Evolutionary conservation across 768 basidiomycete genomes (phyloP), one percentile per base, ranked within the genome.

Genomic region (Lyophyllum decastes): DNA sequence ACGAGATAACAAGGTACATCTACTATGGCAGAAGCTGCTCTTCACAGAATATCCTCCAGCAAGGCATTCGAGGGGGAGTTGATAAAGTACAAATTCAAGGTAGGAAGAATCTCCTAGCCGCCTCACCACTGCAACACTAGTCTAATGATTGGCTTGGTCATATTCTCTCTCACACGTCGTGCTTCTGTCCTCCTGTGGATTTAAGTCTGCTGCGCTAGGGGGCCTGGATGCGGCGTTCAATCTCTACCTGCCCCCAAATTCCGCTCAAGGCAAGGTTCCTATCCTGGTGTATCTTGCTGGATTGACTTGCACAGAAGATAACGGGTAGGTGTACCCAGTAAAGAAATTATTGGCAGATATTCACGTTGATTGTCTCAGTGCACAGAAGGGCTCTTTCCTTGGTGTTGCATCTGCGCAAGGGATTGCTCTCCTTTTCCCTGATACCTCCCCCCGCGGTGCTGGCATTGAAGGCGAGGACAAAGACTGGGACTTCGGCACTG

Each of bases 381-480:
- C 96, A 1, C 93, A 95, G 73, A 98, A 99, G 72, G 95, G 94
- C n/a, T 84, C 83, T 11, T 96, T 98, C 75, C 75, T 98, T 38
- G 81, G 85, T n/a, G 85, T 89, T 40, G 96, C 96, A 1, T 84
- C 94, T 4, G 78, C 84, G 19, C 87, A 96, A 65, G 88, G 90
- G 6, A 88, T 99, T 54, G 95, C 97, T 0, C 76, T 98, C 49
- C 84, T 98, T 55, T 94, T 98, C 71, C 94, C 97, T 2, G 97
- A 99, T 68, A 98, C 96, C 0, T 95, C 92, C 33, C 97, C 97
- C 0, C 84, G 97, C 35, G 95, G 95, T 4, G 95, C 96, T 17
- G 89, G 87, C 17, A 80, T 94, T 57, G 84, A 88, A 49, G 92
- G 89, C 46, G 94, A 95, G 75, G 81, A 87, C 34, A 78, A 81